Evolutionary conservation across 345 rosid species (phyloP).

Genomic region (Salix viminalis): DNA sequence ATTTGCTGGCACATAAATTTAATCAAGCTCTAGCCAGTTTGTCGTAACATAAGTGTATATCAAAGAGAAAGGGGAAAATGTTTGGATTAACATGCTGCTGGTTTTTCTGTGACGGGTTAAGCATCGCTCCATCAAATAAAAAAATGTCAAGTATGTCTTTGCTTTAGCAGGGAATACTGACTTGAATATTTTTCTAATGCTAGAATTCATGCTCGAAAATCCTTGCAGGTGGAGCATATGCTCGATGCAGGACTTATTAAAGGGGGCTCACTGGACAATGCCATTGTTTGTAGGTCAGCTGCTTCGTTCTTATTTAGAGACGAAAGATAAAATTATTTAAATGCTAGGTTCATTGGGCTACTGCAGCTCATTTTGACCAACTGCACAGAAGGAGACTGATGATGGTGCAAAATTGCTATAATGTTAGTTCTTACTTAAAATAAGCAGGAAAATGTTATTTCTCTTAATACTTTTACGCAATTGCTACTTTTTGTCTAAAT

Average conservation of each 20-base stretch:
- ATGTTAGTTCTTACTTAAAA: neutral
- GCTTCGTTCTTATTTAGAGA: neutral
- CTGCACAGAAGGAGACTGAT: neutral
- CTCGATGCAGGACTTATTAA: slow-evolving; percentile 63
- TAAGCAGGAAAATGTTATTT: neutral
- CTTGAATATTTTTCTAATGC: neutral
- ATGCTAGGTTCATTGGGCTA: neutral
- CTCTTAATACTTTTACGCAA: neutral
- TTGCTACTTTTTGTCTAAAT: neutral
- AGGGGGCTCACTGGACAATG: slow-evolving; percentile 84
- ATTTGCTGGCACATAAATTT: neutral
- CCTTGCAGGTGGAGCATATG: slow-evolving; percentile 71
- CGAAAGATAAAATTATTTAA: neutral
- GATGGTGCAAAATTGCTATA: neutral
- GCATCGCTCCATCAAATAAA: neutral
- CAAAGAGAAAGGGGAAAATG: neutral
- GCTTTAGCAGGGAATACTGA: neutral
- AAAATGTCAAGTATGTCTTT: neutral
- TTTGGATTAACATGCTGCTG: neutral
- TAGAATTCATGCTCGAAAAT: slow-evolving; percentile 1
- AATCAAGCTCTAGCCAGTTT: neutral
- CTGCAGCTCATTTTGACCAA: neutral
- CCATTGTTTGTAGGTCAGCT: slow-evolving; percentile 77
- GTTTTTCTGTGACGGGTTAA: neutral
- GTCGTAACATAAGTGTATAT: neutral